Evolutionary conservation across 345 rosid species (phyloP).

Genomic region (Lepidium aucheri): DNA sequence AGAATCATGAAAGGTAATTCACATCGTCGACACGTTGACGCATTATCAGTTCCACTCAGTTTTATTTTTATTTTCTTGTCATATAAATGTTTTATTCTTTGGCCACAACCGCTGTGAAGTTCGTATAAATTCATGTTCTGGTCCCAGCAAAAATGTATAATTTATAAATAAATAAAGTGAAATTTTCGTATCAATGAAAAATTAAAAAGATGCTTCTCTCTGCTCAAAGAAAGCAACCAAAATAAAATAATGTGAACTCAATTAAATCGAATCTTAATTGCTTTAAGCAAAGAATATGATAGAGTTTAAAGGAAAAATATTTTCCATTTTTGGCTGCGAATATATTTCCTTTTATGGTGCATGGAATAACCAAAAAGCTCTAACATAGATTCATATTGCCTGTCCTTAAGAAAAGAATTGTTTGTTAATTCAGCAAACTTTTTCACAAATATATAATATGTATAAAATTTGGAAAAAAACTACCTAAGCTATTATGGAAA

Average conservation of each 20-base stretch:
- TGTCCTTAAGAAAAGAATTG: constrained; percentile 28
- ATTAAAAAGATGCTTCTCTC: constrained; percentile 17
- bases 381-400: constrained; percentile 12
- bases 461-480: not conserved
- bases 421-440: constrained; percentile 19
- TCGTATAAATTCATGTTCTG: constrained; percentile 23
- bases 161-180: not conserved
- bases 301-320: not conserved
- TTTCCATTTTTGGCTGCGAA: constrained; percentile 22
- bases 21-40: constrained; percentile 16
- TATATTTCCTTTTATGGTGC: constrained; percentile 30
- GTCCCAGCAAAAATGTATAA: constrained; percentile 12
- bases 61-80: not conserved
- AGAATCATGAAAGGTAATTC: not conserved
- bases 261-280: constrained; percentile 10
- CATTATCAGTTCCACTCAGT: constrained; percentile 23
- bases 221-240: constrained; percentile 10
- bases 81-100: constrained; percentile 18
- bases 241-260: constrained; percentile 11
- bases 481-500: not conserved
- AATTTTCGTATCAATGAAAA: not conserved
- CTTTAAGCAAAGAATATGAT: constrained; percentile 21
- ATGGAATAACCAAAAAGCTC: constrained; percentile 16
- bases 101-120: constrained; percentile 9
- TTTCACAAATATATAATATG: not conserved